phyloP scores from a whole-genome alignment of 768 basidiomycete genomes.

The Thelephora ganbajun region DNA sequence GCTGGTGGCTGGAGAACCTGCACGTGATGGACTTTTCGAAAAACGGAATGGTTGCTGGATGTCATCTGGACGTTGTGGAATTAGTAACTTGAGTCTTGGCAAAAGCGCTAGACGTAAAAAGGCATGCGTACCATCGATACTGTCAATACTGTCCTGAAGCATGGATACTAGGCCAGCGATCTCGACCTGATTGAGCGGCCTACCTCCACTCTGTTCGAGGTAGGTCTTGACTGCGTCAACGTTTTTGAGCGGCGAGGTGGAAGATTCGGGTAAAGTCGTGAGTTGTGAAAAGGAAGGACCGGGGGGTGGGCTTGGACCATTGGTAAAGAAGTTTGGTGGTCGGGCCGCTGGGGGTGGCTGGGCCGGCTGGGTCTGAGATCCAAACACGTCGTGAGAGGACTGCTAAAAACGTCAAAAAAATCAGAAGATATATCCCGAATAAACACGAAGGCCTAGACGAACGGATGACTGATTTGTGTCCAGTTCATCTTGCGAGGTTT shows the following conservation, averaged over 20 bases:
- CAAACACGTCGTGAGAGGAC: neutral
- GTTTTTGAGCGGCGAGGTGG: slow-evolving; percentile 25
- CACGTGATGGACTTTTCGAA: slow-evolving; percentile 30
- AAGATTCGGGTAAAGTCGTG: neutral
- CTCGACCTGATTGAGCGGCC: slow-evolving; percentile 37
- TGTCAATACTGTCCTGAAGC: slow-evolving; percentile 35
- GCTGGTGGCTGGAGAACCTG: slow-evolving; percentile 18
- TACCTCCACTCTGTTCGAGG: slow-evolving; percentile 31
- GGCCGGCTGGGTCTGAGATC: slow-evolving; percentile 2
- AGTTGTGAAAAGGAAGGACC: slow-evolving; percentile 2
- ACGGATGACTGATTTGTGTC: neutral
- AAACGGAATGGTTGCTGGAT: slow-evolving; percentile 50
- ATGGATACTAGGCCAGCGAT: slow-evolving; percentile 40
- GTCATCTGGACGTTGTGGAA: slow-evolving; percentile 13
- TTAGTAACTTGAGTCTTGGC: neutral
- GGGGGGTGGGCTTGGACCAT: slow-evolving; percentile 4
- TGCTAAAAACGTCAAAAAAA: neutral
- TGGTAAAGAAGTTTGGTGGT: neutral
- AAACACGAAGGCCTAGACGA: neutral
- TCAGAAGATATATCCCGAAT: neutral
- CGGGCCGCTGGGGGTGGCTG: neutral
- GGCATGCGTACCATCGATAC: slow-evolving; percentile 16
- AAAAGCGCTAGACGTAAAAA: slow-evolving; percentile 1
- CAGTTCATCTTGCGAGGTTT: neutral
- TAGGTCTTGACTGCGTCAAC: slow-evolving; percentile 35